Conservation (phyloP, 257 asterid species). For the Solanum etuberosum region DNA sequence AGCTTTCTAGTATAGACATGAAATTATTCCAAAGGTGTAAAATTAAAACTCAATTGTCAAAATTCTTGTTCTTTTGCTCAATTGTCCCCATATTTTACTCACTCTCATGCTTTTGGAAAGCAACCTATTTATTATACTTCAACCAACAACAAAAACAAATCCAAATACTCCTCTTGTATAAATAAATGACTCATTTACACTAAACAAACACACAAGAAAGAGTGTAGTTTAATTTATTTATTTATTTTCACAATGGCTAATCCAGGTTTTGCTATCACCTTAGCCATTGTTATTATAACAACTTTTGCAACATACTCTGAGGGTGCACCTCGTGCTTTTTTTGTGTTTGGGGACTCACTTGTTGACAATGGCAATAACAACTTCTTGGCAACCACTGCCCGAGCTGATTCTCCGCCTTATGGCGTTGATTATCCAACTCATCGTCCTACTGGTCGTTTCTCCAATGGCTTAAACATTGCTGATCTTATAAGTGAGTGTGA, state of each 20-base stretch:
- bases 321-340: conserved; percentile 55
- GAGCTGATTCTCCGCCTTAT: conserved; percentile 76
- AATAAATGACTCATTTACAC: background rate
- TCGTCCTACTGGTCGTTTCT: conserved; percentile 70
- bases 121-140: conserved; percentile 30
- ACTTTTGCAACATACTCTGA: background rate
- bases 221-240: background rate
- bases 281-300: background rate
- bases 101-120: conserved; percentile 8
- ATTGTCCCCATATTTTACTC: conserved; percentile 15
- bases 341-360: conserved; percentile 67
- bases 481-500: conserved; percentile 50
- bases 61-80: background rate
- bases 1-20: background rate
- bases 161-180: conserved; percentile 6
- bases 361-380: conserved; percentile 79
- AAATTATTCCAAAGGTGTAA: background rate
- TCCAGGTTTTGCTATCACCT: background rate
- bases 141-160: conserved; percentile 12
- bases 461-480: conserved; percentile 64
- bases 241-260: conserved; percentile 2
- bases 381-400: conserved; percentile 46
- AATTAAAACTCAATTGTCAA: background rate
- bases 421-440: conserved; percentile 72
- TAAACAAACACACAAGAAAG: background rate